These are phyloP conservation scores for Biscogniauxia sp. DNA, from an alignment of 2,329 filamentous ascomycete genomes.

Conservation along the genomic window DNA sequence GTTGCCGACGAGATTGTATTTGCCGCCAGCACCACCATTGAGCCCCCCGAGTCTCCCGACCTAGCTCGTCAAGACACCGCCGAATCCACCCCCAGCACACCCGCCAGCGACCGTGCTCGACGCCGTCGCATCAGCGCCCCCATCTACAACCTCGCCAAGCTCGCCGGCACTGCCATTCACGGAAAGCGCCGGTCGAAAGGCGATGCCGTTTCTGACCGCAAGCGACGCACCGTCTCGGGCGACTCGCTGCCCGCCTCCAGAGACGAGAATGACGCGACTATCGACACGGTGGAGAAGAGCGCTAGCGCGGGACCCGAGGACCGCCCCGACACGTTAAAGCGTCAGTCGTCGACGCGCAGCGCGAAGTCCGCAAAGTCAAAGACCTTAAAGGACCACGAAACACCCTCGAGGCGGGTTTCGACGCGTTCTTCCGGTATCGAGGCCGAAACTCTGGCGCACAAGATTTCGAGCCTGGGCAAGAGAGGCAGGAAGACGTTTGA, in stretches of 20 bases:
- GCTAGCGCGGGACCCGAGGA: constrained; percentile 31
- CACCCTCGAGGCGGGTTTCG: constrained; percentile 37
- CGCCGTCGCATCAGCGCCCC: constrained; percentile 55
- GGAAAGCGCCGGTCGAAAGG: constrained; percentile 55
- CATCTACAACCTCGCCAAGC: constrained; percentile 65
- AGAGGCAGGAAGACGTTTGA: constrained; percentile 55
- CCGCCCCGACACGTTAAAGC: constrained; percentile 46
- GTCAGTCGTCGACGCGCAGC: constrained; percentile 41
- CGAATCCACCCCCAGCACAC: constrained; percentile 23
- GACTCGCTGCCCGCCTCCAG: constrained; percentile 34
- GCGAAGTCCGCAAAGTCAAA: constrained; percentile 36
- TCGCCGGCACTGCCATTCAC: constrained; percentile 61
- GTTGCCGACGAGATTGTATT: constrained; percentile 28
- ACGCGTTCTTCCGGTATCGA: constrained; percentile 45
- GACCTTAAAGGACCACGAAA: constrained; percentile 31
- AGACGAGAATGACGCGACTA: constrained; percentile 20
- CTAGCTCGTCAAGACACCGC: constrained; percentile 11
- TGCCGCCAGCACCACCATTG: constrained; percentile 16
- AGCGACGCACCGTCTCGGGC: constrained; percentile 46
- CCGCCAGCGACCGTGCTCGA: constrained; percentile 46
- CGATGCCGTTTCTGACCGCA: constrained; percentile 44
- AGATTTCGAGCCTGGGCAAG: constrained; percentile 57
- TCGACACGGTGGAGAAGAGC: constrained; percentile 18
- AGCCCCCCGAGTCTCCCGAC: constrained; percentile 6
- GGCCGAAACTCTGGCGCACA: constrained; percentile 44